Conservation (phyloP, 2,329 filamentous ascomycete species). For the Tolypocladium paradoxum region DNA sequence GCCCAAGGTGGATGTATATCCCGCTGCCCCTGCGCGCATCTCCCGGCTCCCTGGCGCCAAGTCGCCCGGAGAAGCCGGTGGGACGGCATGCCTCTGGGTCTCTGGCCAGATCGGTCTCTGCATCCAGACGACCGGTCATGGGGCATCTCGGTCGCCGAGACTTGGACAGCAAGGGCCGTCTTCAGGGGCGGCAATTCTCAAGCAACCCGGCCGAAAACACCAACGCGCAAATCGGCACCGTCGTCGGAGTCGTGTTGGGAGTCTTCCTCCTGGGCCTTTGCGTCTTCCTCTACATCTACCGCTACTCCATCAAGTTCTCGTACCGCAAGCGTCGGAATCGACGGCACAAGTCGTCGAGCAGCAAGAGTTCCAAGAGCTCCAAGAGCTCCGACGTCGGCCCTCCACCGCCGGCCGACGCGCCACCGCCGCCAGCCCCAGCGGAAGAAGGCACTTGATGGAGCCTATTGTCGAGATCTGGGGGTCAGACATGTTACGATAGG, state of each 20-base stretch:
- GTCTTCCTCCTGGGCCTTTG: conserved; percentile 25
- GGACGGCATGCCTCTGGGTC: background rate
- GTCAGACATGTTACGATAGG: background rate
- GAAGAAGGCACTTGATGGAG: background rate
- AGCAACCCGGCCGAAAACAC: conserved; percentile 17
- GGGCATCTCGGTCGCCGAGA: background rate
- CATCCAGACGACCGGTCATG: background rate
- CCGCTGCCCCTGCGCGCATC: conserved; percentile 6
- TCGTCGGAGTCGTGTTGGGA: conserved; percentile 29
- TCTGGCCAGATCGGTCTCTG: background rate
- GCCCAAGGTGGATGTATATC: conserved; percentile 20
- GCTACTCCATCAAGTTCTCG: conserved; percentile 24
- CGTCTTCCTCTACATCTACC: conserved; percentile 29
- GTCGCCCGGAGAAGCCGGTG: background rate
- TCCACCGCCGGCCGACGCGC: conserved; percentile 1
- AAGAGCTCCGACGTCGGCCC: conserved; percentile 9
- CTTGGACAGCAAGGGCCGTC: background rate
- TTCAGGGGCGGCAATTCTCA: conserved; percentile 15
- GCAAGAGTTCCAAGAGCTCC: conserved; percentile 20
- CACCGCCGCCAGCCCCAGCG: conserved; percentile 3
- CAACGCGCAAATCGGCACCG: conserved; percentile 31
- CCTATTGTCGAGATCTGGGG: background rate
- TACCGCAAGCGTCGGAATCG: conserved; percentile 13
- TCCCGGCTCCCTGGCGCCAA: background rate
- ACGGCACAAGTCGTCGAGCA: conserved; percentile 19